Percentiles rank a stretch among this genome's conserved stretches.
phyloP scores from a whole-genome alignment of 2,329 filamentous ascomycete genomes.

The Verruconis gallopava region DNA sequence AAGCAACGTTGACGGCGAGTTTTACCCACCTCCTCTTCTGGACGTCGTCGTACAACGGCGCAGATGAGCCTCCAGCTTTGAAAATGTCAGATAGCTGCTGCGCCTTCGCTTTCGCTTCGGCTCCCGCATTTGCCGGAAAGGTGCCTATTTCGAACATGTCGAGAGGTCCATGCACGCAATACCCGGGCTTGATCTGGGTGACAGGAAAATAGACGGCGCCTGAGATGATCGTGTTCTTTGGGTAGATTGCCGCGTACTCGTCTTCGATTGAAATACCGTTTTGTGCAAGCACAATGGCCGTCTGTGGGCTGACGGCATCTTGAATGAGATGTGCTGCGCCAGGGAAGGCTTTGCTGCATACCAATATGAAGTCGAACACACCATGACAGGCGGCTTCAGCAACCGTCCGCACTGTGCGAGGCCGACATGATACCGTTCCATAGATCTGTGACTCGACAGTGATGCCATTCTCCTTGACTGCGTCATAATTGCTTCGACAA shows the following conservation, averaged over 20 bases:
- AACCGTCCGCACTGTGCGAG: conserved; percentile 23
- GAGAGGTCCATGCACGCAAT: conserved; percentile 32
- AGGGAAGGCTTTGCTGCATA: conserved; percentile 35
- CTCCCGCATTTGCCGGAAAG: conserved; percentile 27
- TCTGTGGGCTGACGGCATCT: conserved; percentile 29
- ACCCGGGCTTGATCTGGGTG: conserved; percentile 36
- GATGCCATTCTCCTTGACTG: conserved; percentile 25
- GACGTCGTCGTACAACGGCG: conserved; percentile 39
- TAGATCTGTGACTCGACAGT: conserved; percentile 27
- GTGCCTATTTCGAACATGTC: conserved; percentile 39
- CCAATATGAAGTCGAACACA: conserved; percentile 35
- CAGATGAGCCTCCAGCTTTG: conserved; percentile 30
- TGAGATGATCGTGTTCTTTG: conserved; percentile 40
- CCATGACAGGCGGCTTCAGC: conserved; percentile 21
- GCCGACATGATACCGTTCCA: conserved; percentile 22
- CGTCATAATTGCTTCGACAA: conserved; percentile 33
- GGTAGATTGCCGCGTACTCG: conserved; percentile 37
- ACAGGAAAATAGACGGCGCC: conserved; percentile 43
- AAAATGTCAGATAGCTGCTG: conserved; percentile 31
- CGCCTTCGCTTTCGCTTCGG: conserved; percentile 20
- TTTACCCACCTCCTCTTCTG: conserved; percentile 48
- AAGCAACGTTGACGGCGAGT: conserved; percentile 46
- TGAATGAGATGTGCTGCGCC: conserved; percentile 25
- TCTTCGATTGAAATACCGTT: conserved; percentile 50
- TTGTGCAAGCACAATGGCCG: conserved; percentile 46